phyloP scores from a whole-genome alignment of 2,329 filamentous ascomycete species.

The Penicillium sp. region DNA sequence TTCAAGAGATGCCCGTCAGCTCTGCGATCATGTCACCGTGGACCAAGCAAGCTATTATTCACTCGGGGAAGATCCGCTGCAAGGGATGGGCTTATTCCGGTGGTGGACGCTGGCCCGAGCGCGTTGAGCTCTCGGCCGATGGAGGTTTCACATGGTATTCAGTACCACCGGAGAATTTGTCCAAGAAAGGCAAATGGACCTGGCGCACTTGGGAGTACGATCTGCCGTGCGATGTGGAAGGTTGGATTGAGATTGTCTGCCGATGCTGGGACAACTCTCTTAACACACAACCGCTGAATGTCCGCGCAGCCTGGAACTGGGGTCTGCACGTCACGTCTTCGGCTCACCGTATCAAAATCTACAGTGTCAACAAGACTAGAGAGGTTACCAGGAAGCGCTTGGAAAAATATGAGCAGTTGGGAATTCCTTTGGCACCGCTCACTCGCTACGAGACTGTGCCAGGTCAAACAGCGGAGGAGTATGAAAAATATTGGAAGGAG shows the following conservation, averaged over 20 bases:
- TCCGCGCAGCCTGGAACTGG: conserved; percentile 55
- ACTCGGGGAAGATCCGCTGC: conserved; percentile 57
- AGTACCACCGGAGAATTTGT: conserved; percentile 59
- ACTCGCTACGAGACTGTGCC: conserved; percentile 33
- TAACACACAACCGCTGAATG: conserved; percentile 59
- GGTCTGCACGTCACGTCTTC: conserved; percentile 41
- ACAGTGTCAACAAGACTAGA: conserved; percentile 36
- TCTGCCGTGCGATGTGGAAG: conserved; percentile 61
- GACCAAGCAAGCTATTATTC: conserved; percentile 60
- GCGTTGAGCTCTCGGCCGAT: conserved; percentile 63
- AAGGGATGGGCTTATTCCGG: conserved; percentile 61
- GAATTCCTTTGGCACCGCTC: conserved; percentile 33
- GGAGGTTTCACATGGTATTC: conserved; percentile 65
- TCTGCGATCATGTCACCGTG: conserved; percentile 65
- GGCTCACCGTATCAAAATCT: conserved; percentile 39
- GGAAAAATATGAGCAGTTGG: conserved; percentile 29
- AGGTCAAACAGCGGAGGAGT: conserved; percentile 29
- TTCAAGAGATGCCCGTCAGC: conserved; percentile 70
- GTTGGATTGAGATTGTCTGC: conserved; percentile 59
- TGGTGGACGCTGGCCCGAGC: conserved; percentile 58
- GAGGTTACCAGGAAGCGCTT: conserved; percentile 27
- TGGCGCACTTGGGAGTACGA: conserved; percentile 66
- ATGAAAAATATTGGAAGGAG: conserved; percentile 30
- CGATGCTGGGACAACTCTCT: conserved; percentile 62
- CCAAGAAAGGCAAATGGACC: conserved; percentile 60